Base-by-base conservation (phyloP, 768 basidiomycete genomes). In the Amyloporia xantha region DNA sequence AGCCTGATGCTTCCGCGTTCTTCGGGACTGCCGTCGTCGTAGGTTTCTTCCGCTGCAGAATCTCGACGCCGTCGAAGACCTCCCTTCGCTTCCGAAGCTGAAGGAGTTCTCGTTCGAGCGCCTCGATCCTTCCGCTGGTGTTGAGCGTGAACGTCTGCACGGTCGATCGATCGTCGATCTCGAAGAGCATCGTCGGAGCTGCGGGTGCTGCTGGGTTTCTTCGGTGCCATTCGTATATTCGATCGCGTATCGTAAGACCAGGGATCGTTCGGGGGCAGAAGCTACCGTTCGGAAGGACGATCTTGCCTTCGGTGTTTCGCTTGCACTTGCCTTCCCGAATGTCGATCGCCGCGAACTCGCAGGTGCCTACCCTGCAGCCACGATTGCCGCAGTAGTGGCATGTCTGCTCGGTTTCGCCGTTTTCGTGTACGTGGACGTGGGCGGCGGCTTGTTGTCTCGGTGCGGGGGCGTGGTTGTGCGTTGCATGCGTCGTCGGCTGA, bases 311-410 rank as follows among this genome's bases (percentile, higher is more conserved):
- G n/a, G 15, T 15, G 25, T 47, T 47, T 5, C 33, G 46, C 15
- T n/a, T 19, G 20, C n/a, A 20, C 15, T 21, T 26, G 7, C 46
- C 46, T 9, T 26, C 46, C 20, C 25, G 33, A 23, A 47, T 37
- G 35, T 47, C 47, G 13, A 37, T 33, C 38, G 38, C 37, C 10
- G 37, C 37, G 21, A 24, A 27, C 19, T 30, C 33, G 28, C 47
- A 48, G 21, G 17, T 39, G 4, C 37, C 20, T 17, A 48, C 12
- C 21, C 10, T 23, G 24, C 39, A 39, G 20, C 26, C 26, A 4
- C 12, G 12, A 10, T 48, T 41, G 12, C 47, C 47, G 24, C 47
- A 48, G 47, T 48, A 48, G n/a, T 39, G 47, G 21, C 47, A 48
- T 15, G 30, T 33, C 30, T 33, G 30, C 15, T 33, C 30, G 15